Percentiles rank a stretch among this genome's conserved stretches.
Conservation (phyloP, 2,329 filamentous ascomycete genomes). For the Diaporthe sp. region DNA sequence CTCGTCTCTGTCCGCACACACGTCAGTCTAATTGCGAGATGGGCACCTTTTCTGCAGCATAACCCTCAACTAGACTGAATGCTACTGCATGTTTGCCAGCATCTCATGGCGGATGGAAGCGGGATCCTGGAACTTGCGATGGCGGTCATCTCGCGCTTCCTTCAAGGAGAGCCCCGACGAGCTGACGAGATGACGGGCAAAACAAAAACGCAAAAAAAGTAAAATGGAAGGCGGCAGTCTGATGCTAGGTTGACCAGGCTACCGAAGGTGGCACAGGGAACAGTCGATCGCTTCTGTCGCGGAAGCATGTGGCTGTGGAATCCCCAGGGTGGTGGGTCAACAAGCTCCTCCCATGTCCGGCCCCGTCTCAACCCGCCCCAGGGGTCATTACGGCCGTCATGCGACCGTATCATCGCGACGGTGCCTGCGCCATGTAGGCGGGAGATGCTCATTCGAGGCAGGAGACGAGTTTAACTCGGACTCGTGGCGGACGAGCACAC, state of each 20-base stretch:
- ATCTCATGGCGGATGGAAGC: not conserved
- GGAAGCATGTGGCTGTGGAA: slow-evolving; percentile 29
- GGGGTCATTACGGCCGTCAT: slow-evolving; percentile 20
- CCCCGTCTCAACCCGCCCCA: slow-evolving; percentile 17
- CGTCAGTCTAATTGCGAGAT: slow-evolving; percentile 2
- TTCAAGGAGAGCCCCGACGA: not conserved
- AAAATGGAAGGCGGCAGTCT: not conserved
- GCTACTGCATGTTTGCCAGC: not conserved
- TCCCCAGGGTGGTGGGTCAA: slow-evolving; percentile 13
- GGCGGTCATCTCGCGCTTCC: slow-evolving; percentile 7
- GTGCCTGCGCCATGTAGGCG: not conserved
- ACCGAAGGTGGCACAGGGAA: slow-evolving; percentile 22
- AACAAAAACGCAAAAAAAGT: not conserved
- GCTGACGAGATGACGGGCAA: not conserved
- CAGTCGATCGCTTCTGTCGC: slow-evolving; percentile 20
- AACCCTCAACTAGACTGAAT: not conserved
- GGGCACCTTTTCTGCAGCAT: not conserved
- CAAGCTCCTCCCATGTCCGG: slow-evolving; percentile 16
- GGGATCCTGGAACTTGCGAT: slow-evolving; percentile 7
- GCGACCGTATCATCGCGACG: slow-evolving; percentile 13
- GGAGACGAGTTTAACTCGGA: not conserved
- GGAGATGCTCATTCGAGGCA: not conserved
- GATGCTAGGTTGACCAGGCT: slow-evolving; percentile 23
- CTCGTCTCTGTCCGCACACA: slow-evolving; percentile 5
- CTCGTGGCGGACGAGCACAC: not conserved